These are phyloP conservation scores for Blastobotrys robertii DNA, from an alignment of 805 yeast species.

Conservation along the genomic window DNA sequence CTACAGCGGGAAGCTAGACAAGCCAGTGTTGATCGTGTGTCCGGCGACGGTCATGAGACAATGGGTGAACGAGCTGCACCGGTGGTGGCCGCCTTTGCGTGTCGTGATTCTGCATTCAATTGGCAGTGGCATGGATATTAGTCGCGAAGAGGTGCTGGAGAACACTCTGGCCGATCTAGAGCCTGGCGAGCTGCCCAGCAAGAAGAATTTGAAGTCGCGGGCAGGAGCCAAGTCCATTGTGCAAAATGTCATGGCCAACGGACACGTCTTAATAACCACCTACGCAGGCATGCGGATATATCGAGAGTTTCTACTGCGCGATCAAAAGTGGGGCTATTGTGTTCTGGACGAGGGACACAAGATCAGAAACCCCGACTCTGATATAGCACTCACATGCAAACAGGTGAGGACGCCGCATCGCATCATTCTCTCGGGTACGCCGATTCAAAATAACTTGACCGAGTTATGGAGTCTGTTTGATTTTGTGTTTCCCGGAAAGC, in stretches of 20 bases:
- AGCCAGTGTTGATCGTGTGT: conserved; percentile 80
- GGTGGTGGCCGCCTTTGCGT: conserved; percentile 97
- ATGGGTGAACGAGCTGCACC: conserved; percentile 94
- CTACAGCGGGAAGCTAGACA: conserved; percentile 61
- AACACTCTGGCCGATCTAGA: conserved; percentile 18
- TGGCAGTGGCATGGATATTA: conserved; percentile 70
- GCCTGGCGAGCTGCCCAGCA: conserved; percentile 19
- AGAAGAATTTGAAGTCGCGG: conserved; percentile 32
- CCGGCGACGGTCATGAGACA: conserved; percentile 95
- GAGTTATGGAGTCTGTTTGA: conserved; percentile 95
- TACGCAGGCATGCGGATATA: conserved; percentile 78
- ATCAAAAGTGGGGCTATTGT: conserved; percentile 77
- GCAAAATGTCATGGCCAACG: conserved; percentile 50
- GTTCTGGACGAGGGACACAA: conserved; percentile 95
- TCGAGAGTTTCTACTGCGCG: conserved; percentile 44
- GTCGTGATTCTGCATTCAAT: conserved; percentile 82
- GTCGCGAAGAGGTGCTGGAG: conserved; percentile 22
- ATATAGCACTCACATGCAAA: conserved; percentile 76
- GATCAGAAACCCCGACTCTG: conserved; percentile 89
- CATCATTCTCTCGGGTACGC: conserved; percentile 88
- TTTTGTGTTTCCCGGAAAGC: conserved; percentile 86
- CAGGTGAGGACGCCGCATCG: conserved; percentile 77
- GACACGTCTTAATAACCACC: conserved; percentile 84
- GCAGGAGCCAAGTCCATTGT: conserved; percentile 31
- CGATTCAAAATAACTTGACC: conserved; percentile 84